Percentiles rank a stretch among this genome's conserved stretches.
Conservation (phyloP, 768 basidiomycete species). For the Lyophyllum semitale region DNA sequence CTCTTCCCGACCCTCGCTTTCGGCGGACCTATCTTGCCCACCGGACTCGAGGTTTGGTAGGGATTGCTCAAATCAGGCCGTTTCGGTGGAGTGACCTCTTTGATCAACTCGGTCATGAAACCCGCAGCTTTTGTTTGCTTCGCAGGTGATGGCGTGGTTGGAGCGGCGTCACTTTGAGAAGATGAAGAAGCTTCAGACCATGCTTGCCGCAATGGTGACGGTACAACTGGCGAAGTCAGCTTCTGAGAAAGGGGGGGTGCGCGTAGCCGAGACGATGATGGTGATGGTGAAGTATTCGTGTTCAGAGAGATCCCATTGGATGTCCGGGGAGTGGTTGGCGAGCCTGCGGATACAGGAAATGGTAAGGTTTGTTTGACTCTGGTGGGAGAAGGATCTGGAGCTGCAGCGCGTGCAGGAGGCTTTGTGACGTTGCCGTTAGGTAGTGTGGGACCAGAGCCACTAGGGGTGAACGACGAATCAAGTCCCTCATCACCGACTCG, state of each 20-base stretch:
- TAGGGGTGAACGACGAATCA: conserved; percentile 30
- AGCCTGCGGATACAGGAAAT: conserved; percentile 33
- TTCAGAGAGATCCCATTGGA: conserved; percentile 18
- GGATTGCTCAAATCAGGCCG: conserved; percentile 75
- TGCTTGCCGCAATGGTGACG: conserved; percentile 76
- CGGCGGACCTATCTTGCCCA: conserved; percentile 43
- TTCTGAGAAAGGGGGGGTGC: conserved; percentile 42
- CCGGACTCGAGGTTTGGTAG: conserved; percentile 73
- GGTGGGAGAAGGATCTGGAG: conserved; percentile 35
- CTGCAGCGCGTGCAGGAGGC: conserved; percentile 29
- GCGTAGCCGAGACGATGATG: conserved; percentile 40
- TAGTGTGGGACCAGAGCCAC: conserved; percentile 21
- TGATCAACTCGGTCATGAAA: conserved; percentile 70
- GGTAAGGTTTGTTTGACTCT: conserved; percentile 30
- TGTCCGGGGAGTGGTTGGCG: conserved; percentile 28
- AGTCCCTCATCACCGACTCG: conserved; percentile 50
- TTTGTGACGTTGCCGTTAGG: conserved; percentile 18
- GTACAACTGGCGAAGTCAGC: conserved; percentile 61
- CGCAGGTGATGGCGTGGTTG: conserved; percentile 31
- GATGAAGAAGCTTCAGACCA: conserved; percentile 55
- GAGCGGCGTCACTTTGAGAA: conserved; percentile 29
- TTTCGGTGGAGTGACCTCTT: conserved; percentile 67
- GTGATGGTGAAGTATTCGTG: conserved; percentile 23
- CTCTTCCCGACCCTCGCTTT: conserved; percentile 46
- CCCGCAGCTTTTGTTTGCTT: conserved; percentile 68